These are phyloP conservation scores for Brassica balearica DNA, from an alignment of 441 rosid genomes.

Conservation along the genomic window DNA sequence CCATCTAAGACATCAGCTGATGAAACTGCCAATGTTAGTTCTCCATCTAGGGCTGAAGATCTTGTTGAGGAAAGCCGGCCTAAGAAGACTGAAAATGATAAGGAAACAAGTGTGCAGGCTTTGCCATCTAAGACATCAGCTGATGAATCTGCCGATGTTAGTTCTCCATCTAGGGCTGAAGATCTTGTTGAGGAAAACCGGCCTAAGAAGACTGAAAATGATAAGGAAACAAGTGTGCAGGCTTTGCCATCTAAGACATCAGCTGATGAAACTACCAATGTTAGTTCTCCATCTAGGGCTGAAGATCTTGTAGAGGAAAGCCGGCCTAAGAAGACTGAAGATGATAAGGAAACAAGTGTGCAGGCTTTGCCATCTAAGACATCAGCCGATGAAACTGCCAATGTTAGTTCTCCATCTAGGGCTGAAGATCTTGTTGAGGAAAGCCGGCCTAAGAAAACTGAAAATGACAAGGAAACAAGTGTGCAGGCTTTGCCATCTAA, in stretches of 20 bases:
- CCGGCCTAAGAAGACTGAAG: slow-evolving; percentile 51
- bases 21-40: slow-evolving; percentile 28
- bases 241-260: slow-evolving; percentile 58
- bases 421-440: slow-evolving; percentile 54
- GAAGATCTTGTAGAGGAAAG: slow-evolving; percentile 52
- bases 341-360: slow-evolving; percentile 55
- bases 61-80: slow-evolving; percentile 51
- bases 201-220: slow-evolving; percentile 50
- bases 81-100: slow-evolving; percentile 52
- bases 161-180: slow-evolving; percentile 51
- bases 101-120: slow-evolving; percentile 55
- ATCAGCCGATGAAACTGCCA: slow-evolving; percentile 43
- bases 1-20: slow-evolving; percentile 56
- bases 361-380: slow-evolving; percentile 40
- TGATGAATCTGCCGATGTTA: slow-evolving; percentile 27
- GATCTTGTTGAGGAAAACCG: slow-evolving; percentile 51
- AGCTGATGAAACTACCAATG: slow-evolving; percentile 32
- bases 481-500: slow-evolving; percentile 56
- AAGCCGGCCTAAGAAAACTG: slow-evolving; percentile 49
- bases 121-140: slow-evolving; percentile 57
- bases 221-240: slow-evolving; percentile 57
- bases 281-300: slow-evolving; percentile 50
- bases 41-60: slow-evolving; percentile 53
- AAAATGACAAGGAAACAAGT: slow-evolving; percentile 51
- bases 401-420: slow-evolving; percentile 47